These are phyloP conservation scores for Aspergillaceae sp. DNA, from an alignment of 2,329 filamentous ascomycete genomes.

Conservation along the genomic window DNA sequence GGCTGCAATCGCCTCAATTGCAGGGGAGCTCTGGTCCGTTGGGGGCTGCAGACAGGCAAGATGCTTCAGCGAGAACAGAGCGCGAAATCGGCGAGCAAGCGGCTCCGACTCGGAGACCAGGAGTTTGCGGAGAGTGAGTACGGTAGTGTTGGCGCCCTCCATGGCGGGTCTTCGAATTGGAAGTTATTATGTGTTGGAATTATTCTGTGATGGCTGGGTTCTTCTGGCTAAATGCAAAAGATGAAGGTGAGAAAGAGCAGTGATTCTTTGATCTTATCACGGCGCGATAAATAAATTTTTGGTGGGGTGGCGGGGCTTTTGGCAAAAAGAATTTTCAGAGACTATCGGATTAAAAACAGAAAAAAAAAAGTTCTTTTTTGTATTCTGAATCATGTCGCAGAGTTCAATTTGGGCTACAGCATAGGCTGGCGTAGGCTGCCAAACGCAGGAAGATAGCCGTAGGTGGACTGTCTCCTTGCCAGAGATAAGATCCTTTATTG, in stretches of 20 bases:
- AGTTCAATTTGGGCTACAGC: no score
- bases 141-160: slow-evolving; percentile 25
- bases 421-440: no score
- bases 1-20: slow-evolving; percentile 75
- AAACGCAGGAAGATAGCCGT: no score
- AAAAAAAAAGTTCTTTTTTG: background rate
- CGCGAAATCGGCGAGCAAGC: slow-evolving; percentile 83
- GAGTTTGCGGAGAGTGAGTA: slow-evolving; percentile 52
- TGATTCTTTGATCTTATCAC: slow-evolving; percentile 29
- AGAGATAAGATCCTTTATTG: no score
- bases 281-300: slow-evolving; percentile 26
- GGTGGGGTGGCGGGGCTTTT: slow-evolving; percentile 27
- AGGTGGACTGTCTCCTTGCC: no score
- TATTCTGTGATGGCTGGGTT: no score
- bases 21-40: slow-evolving; percentile 50
- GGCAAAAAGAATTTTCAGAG: no score
- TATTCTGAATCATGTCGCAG: no score
- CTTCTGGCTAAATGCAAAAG: background rate
- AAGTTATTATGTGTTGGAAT: no score
- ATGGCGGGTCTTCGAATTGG: background rate
- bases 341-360: background rate
- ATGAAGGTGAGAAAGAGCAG: background rate
- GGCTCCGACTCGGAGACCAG: slow-evolving; percentile 72
- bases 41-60: slow-evolving; percentile 61
- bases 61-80: slow-evolving; percentile 95